A percentile compares a stretch with the other conserved stretches of the same genome.
Conservation (phyloP, 306 rosid species). For the Malus domestica region ASM211411v1 NC_041804.1:570501-571000, state of each 20-base stretch:
- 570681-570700: constrained; percentile 32
- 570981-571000: constrained; percentile 40
- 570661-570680: constrained; percentile 21
- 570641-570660: constrained; percentile 3
- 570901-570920: constrained; percentile 30
- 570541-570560: constrained; percentile 37
- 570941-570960: constrained; percentile 37
- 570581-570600: constrained; percentile 41
- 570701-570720: background rate
- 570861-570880: constrained; percentile 43
- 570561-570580: constrained; percentile 44
- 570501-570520: constrained; percentile 31
- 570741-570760: constrained; percentile 29
- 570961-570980: constrained; percentile 35
- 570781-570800: no score
- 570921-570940: constrained; percentile 43
- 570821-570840: constrained; percentile 30
- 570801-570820: constrained; percentile 27
- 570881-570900: constrained; percentile 31
- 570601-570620: constrained; percentile 27
- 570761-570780: no score
- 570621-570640: constrained; percentile 23
- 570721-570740: no score
- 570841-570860: constrained; percentile 28
- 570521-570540: constrained; percentile 42